These are phyloP conservation scores for Aspergillus campestris DNA, from an alignment of 495 filamentous ascomycete genomes.

Conservation along the genomic window DNA sequence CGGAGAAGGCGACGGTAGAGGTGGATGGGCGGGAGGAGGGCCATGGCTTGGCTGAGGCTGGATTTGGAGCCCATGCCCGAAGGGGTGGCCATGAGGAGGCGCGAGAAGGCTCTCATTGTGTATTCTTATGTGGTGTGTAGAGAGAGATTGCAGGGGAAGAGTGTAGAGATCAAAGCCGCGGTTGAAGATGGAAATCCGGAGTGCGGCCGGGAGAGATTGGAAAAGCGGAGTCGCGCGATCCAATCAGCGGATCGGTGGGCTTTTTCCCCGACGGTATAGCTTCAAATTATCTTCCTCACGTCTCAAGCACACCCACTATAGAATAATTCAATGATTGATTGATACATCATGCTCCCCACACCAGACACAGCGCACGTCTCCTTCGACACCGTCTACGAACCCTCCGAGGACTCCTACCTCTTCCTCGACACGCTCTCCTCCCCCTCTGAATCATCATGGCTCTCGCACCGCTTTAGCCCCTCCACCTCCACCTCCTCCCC, in stretches of 20 bases:
- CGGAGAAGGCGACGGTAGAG: constrained; percentile 83
- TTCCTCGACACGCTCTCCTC: constrained; percentile 88
- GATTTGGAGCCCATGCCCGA: constrained; percentile 39
- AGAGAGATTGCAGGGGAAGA: neutral
- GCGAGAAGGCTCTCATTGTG: constrained; percentile 14
- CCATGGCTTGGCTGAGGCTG: constrained; percentile 52
- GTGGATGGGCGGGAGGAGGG: constrained; percentile 82
- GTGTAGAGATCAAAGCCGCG: neutral
- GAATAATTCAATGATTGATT: neutral
- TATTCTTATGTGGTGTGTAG: neutral
- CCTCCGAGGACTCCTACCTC: constrained; percentile 92
- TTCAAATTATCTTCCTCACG: neutral
- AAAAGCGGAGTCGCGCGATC: too few species aligned
- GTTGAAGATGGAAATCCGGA: neutral
- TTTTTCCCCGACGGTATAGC: neutral
- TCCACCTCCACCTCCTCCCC: constrained; percentile 34
- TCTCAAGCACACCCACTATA: neutral
- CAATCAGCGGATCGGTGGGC: too few species aligned
- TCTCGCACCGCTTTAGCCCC: constrained; percentile 46
- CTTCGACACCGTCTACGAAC: constrained; percentile 81
- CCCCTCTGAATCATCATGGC: constrained; percentile 58
- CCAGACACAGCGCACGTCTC: constrained; percentile 86
- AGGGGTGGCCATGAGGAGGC: constrained; percentile 39
- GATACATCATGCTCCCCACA: constrained; percentile 68
- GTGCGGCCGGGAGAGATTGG: too few species aligned